Base-by-base conservation (phyloP, 1,139 yeast genomes). In the Pichia cactophila region DNA sequence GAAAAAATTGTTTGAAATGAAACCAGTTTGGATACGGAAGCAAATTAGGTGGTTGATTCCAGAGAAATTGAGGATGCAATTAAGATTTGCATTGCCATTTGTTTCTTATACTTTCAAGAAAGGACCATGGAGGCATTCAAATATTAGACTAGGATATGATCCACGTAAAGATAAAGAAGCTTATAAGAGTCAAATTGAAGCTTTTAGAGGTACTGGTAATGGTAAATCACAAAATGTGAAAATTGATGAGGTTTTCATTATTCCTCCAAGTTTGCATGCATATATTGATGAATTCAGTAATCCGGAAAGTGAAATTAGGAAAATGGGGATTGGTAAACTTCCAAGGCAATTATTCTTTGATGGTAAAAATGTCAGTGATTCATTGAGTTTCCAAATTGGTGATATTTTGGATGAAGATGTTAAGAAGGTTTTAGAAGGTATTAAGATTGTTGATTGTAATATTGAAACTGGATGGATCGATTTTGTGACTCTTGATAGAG, bases 61-160 rank as follows among this genome's bases (percentile, higher is more conserved):
- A 0, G 63, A 67, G 4, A 73, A 74, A 12, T 68, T 78, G 44
- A 70, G 74, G 54, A 69, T 75, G 52, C 74, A 76, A 20, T 66
- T 90, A 41, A 83, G 86, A 57, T 81, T 76, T 54, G 94, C 96
- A 0, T 67, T 94, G 46, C 96, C 97, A 0, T 82, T 86, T 61
- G 85, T 89, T 0, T 75, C 96, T 0, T 92, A 80, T 62, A 75
- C 86, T 40, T 86, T 82, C 64, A 80, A 84, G 35, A 85, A 85
- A 61, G 98, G 99, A 0, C 98, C 98, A 0, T 92, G 96, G 96
- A 75, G 97, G 60, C 88, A 88, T 55, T 79, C 95, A n/a, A 87
- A 84, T 62, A 80, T 88, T 43, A 77, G 72, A 58, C 80, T 81
- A 58, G 97, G 97, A 0, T 72, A 83, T 37, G 87, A 92, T 64